Conservation (phyloP, 1,139 yeast species). For the Arxiozyma bovina region DNA sequence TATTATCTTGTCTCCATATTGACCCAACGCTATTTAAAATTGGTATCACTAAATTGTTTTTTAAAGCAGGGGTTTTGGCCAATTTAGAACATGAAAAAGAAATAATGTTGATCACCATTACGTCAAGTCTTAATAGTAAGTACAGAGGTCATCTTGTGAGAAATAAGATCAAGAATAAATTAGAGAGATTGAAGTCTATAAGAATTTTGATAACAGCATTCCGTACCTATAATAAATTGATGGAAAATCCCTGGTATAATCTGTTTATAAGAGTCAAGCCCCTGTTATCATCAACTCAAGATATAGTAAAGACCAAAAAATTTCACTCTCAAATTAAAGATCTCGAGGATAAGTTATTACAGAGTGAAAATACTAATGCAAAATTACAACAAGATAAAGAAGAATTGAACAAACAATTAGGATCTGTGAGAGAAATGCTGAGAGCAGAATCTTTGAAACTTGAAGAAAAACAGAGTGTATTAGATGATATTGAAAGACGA, state of each 20-base stretch:
- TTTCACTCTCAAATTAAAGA: slow-evolving; percentile 52
- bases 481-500: slow-evolving; percentile 31
- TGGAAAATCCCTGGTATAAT: slow-evolving; percentile 72
- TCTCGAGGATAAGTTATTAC: slow-evolving; percentile 38
- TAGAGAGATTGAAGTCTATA: slow-evolving; percentile 63
- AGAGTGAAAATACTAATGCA: slow-evolving; percentile 32
- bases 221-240: slow-evolving; percentile 43
- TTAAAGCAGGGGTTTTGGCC: slow-evolving; percentile 91
- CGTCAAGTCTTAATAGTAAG: slow-evolving; percentile 58
- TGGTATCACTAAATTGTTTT: slow-evolving; percentile 75
- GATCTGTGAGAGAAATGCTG: slow-evolving; percentile 29
- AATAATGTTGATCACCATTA: slow-evolving; percentile 44
- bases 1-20: slow-evolving; percentile 52
- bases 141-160: slow-evolving; percentile 60
- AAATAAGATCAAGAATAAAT: slow-evolving; percentile 38
- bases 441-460: slow-evolving; percentile 18
- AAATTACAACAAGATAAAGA: slow-evolving; percentile 28
- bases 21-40: slow-evolving; percentile 64
- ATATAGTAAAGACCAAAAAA: slow-evolving; percentile 46
- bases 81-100: slow-evolving; percentile 75
- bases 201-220: slow-evolving; percentile 60
- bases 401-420: slow-evolving; percentile 33
- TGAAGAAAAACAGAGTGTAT: slow-evolving; percentile 12
- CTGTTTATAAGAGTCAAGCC: slow-evolving; percentile 70
- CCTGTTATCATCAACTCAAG: slow-evolving; percentile 55